Evolutionary conservation across 1,284 basidiomycete species (phyloP), one percentile per base, ranked within the genome.

Genomic region (Amylostereum areolatum): DNA sequence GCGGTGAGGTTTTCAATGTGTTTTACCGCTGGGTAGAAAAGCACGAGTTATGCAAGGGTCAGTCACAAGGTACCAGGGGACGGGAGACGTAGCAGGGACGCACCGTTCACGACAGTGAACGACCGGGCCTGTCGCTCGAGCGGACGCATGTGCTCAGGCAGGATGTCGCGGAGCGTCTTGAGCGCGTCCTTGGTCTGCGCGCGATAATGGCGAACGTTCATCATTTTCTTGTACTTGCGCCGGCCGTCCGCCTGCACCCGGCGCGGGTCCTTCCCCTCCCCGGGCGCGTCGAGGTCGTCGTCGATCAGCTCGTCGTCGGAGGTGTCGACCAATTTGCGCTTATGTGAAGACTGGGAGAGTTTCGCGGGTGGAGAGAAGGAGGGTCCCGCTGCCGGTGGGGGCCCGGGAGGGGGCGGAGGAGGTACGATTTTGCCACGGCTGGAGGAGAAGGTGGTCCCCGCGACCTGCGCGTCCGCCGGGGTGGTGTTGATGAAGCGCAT

Each of bases 221-320:
- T 53, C 47, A 53, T 53, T 32, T 53, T 53, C 43, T 53, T 53
- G 44, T 53, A 53, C 29, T 53, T 53, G 41, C 54, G 56, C 50
- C 53, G 58, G 43, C 57, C 61, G 28, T 43, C 41, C 24, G 39
- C 9, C 25, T 27, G n/a, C 25, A 28, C 41, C 5, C 37, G n/a
- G 10, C n/a, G 18, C n/a, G 25, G 12, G 4, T 43, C 41, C 18
- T 18, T 18, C 25, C 28, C 25, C 25, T 43, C 41, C 5, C 37
- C 37, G 10, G 25, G 18, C n/a, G 25, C 27, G 4, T 43, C 41
- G 25, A 8, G 25, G 25, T 43, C 41, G 37, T 39, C 37, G 25
- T 29, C n/a, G 10, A 28, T 28, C n/a, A 28, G 41, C 25, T 29
- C 41, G 18, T 43, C 41, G 10, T 43, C 41, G 25, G 41, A 43